Conservation (phyloP, 208 protist species). For the Acanthamoeba divionensis region DNA sequence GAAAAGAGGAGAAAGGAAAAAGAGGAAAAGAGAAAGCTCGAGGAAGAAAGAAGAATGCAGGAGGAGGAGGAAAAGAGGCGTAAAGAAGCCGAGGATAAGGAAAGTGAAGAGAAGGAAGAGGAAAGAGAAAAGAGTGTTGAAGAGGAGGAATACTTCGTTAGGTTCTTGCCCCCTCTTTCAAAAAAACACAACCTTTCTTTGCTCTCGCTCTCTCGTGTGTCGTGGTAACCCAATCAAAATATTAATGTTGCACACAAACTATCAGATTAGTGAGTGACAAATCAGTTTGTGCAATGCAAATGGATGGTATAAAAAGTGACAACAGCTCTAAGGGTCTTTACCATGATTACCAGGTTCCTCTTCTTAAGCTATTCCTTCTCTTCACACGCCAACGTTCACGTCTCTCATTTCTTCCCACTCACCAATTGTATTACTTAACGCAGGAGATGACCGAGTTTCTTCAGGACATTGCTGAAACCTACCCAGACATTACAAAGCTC, state of each 20-base stretch:
- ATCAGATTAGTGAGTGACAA: neutral
- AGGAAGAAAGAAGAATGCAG: too few relatives aligned
- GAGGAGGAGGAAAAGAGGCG: too few relatives aligned
- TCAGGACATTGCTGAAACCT: neutral
- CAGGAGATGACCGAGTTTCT: slow-evolving; percentile 26
- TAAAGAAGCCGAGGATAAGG: too few relatives aligned
- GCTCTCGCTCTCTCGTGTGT: too few relatives aligned
- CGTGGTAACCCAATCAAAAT: neutral
- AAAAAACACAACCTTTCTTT: neutral
- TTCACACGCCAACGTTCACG: neutral
- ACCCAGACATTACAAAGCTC: slow-evolving; percentile 31
- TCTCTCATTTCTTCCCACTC: neutral
- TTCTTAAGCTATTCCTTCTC: too few relatives aligned
- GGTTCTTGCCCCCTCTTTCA: neutral
- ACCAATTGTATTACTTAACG: neutral
- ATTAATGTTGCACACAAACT: neutral
- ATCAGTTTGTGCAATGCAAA: neutral
- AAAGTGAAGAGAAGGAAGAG: neutral
- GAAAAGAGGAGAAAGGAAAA: neutral
- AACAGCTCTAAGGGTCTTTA: too few relatives aligned
- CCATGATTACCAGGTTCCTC: too few relatives aligned
- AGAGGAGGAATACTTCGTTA: neutral
- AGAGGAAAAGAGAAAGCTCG: neutral
- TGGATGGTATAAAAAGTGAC: slow-evolving; percentile 5
- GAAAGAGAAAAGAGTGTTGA: neutral